phyloP scores from a whole-genome alignment of 139 green algal genomes.

The Zygnema circumcarinatum region DNA sequence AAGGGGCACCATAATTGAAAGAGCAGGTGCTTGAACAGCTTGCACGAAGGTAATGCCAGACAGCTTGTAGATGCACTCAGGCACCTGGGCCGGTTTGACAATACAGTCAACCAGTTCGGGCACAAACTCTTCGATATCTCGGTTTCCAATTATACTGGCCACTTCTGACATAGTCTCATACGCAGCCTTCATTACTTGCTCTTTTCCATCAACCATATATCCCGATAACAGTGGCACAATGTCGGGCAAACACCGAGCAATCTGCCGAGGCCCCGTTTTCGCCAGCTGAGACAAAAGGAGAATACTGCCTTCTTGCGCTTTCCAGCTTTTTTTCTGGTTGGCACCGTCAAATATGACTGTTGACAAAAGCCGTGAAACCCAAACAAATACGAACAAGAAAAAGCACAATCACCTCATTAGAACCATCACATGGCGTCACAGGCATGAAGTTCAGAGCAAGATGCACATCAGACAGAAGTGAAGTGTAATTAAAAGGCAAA shows the following conservation, averaged over 20 bases:
- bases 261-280: slow-evolving; percentile 28
- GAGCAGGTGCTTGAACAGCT: slow-evolving; percentile 55
- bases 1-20: slow-evolving; percentile 64
- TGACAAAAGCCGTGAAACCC: background rate
- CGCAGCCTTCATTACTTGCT: slow-evolving; percentile 53
- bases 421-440: background rate
- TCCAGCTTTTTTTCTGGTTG: slow-evolving; percentile 40
- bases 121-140: slow-evolving; percentile 61
- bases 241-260: slow-evolving; percentile 21
- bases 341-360: slow-evolving; percentile 43
- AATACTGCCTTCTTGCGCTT: slow-evolving; percentile 33
- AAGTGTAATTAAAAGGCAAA: background rate
- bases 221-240: slow-evolving; percentile 39
- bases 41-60: slow-evolving; percentile 64
- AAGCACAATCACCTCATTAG: background rate
- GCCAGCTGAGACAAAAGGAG: slow-evolving; percentile 26
- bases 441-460: background rate
- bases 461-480: background rate
- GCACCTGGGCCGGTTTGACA: slow-evolving; percentile 39
- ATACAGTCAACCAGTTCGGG: slow-evolving; percentile 51
- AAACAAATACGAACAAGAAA: background rate
- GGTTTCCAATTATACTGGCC: slow-evolving; percentile 57
- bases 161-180: slow-evolving; percentile 14
- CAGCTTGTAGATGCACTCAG: slow-evolving; percentile 64
- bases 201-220: slow-evolving; percentile 39